Evolutionary conservation across 1,139 yeast genomes (phyloP).

Genomic region (Arxiozyma heterogenica): DNA sequence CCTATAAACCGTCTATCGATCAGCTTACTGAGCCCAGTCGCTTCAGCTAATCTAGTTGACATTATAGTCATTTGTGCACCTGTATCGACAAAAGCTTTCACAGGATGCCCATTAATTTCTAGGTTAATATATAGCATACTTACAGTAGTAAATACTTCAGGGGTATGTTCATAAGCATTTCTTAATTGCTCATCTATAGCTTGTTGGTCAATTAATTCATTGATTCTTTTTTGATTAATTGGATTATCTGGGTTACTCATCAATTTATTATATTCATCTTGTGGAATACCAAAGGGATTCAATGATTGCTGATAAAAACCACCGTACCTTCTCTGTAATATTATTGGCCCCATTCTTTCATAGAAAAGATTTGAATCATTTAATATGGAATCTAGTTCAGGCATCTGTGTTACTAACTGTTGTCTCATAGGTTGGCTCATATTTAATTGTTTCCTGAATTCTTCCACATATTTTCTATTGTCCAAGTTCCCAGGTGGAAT

Average conservation of each 20-base stretch:
- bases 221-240: slow-evolving; percentile 56
- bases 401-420: slow-evolving; percentile 35
- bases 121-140: slow-evolving; percentile 75
- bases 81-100: slow-evolving; percentile 90
- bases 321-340: slow-evolving; percentile 26
- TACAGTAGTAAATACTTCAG: slow-evolving; percentile 78
- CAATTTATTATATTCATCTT: slow-evolving; percentile 44
- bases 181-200: slow-evolving; percentile 71
- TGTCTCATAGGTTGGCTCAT: slow-evolving; percentile 34
- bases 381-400: slow-evolving; percentile 38
- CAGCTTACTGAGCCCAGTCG: slow-evolving; percentile 58
- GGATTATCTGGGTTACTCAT: slow-evolving; percentile 65
- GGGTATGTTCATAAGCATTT: slow-evolving; percentile 76
- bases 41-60: slow-evolving; percentile 66
- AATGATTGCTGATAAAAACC: slow-evolving; percentile 11
- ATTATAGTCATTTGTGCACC: slow-evolving; percentile 91
- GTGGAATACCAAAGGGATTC: slow-evolving; percentile 31
- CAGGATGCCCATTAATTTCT: slow-evolving; percentile 66
- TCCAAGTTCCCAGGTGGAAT: slow-evolving; percentile 13
- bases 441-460: slow-evolving; percentile 41
- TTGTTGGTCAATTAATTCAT: slow-evolving; percentile 61
- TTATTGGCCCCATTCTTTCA: slow-evolving; percentile 35
- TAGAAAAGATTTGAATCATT: slow-evolving; percentile 48
- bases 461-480: slow-evolving; percentile 40
- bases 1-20: slow-evolving; percentile 80